These are phyloP conservation scores for Lactifluus volemus DNA, from an alignment of 768 basidiomycete genomes.

Conservation along the genomic window DNA sequence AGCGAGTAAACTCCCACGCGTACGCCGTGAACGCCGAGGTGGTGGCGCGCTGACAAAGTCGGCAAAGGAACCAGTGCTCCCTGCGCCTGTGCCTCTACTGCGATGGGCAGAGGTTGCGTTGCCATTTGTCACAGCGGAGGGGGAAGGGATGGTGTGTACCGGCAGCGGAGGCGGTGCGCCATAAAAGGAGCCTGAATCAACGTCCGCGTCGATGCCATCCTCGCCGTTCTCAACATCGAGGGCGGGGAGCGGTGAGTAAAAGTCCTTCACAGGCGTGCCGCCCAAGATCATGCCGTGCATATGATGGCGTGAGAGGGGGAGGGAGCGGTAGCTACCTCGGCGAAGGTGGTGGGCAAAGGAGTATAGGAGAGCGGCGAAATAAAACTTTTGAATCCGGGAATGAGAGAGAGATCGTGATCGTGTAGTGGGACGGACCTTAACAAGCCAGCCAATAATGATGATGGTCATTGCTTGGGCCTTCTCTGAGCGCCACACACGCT, in stretches of 20 bases:
- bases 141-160: conserved; percentile 35
- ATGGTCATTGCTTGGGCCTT: conserved; percentile 72
- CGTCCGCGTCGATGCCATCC: conserved; percentile 48
- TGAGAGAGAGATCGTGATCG: background rate
- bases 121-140: background rate
- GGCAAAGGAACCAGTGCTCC: conserved; percentile 33
- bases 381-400: conserved; percentile 47
- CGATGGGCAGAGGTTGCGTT: conserved; percentile 15
- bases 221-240: background rate
- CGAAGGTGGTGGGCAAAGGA: conserved; percentile 91
- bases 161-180: conserved; percentile 36
- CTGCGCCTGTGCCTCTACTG: conserved; percentile 33
- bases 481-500: conserved; percentile 83
- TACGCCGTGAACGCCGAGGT: conserved; percentile 20
- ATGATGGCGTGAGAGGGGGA: conserved; percentile 39
- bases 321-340: conserved; percentile 78
- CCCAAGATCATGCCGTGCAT: background rate
- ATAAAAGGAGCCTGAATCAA: conserved; percentile 46
- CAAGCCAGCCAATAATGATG: conserved; percentile 75
- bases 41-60: conserved; percentile 55
- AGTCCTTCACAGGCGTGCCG: conserved; percentile 12
- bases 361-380: conserved; percentile 84
- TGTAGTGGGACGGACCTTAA: conserved; percentile 53
- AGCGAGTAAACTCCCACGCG: conserved; percentile 20
- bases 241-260: conserved; percentile 33